Evolutionary conservation across 768 basidiomycete genomes (phyloP), one percentile per base, ranked within the genome.

Genomic region (Amanita inopinata): DNA sequence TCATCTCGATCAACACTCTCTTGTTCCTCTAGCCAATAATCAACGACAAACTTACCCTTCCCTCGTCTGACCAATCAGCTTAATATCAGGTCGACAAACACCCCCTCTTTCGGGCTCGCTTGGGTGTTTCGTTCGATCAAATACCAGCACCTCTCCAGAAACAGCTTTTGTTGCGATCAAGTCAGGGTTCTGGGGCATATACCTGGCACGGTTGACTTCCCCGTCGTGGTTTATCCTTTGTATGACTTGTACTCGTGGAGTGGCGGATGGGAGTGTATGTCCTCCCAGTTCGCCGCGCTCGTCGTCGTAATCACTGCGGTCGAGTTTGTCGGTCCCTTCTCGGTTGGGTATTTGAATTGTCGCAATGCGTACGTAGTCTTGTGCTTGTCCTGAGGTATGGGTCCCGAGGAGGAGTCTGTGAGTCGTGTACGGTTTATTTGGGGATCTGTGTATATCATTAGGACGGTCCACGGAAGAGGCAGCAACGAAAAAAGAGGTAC

Each of bases 171-270:
- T 98, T 10, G 96, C 96, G 51, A 99, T 86, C 51, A 99, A 62
- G 63, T 98, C 89, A 1, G 92, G 88, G 56, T 98, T 99, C 62
- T 98, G 94, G 4, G 96, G 96, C 93, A 98, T 98, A 61, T 98
- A 99, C 40, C 96, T 80, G 47, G 96, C 96, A 33, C 92, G 71
- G 63, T 99, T 99, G 56, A 98, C 89, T 59, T 99, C 96, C 31
- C 91, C 89, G 3, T 74, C 73, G 61, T 99, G 96, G 60, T 92
- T 93, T 66, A 99, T 98, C 51, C 76, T 80, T 59, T 99, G 96
- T 23, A 81, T 86, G 61, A 94, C 78, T 54, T 85, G 83, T 48
- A 98, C 81, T 18, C 89, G 78, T 1, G 93, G 84, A 42, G 82
- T 73, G n/a, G 83, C 33, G 12, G 40, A 33, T 2, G 85, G 82